A percentile compares a stretch with the other conserved stretches of the same genome.
Conservation (phyloP, 768 basidiomycete genomes). For the Rhodosporidiobolus sp. region DNA sequence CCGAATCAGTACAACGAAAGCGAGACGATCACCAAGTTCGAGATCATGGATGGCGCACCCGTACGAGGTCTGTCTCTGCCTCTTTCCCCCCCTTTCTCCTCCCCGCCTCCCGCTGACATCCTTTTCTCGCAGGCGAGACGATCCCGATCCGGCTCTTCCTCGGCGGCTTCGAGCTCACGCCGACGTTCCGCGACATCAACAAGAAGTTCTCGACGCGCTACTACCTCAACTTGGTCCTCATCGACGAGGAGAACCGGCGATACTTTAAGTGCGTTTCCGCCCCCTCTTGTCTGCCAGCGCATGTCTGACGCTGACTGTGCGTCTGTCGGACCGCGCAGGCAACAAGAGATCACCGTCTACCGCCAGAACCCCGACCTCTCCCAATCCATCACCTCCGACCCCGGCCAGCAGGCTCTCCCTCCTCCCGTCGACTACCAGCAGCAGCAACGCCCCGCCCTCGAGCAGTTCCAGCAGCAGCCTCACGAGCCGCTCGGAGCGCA, state of each 20-base stretch:
- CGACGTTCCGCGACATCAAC: conserved; percentile 98
- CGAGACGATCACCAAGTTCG: conserved; percentile 98
- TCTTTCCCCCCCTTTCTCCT: background rate
- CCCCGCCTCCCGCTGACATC: too few relatives aligned
- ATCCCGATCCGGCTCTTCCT: conserved; percentile 97
- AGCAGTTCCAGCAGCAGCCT: conserved; percentile 2
- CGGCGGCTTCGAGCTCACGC: conserved; percentile 96
- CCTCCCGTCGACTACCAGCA: background rate
- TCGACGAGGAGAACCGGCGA: conserved; percentile 95
- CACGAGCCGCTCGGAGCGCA: conserved; percentile 1
- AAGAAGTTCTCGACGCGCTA: conserved; percentile 98
- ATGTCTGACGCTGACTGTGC: background rate
- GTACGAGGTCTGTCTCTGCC: conserved; percentile 65
- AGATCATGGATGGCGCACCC: conserved; percentile 98
- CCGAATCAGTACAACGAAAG: conserved; percentile 99
- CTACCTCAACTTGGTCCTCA: conserved; percentile 93
- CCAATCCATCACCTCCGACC: background rate
- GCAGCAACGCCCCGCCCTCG: background rate
- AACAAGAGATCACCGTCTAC: conserved; percentile 41
- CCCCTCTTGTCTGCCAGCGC: background rate
- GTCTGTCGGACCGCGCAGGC: conserved; percentile 9
- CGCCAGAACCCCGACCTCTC: conserved; percentile 15
- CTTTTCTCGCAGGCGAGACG: conserved; percentile 77
- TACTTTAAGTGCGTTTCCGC: conserved; percentile 69
- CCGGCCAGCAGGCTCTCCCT: background rate